Base-by-base conservation (phyloP, 176 grass and related monocot species). In the Hordeum marinum region DNA sequence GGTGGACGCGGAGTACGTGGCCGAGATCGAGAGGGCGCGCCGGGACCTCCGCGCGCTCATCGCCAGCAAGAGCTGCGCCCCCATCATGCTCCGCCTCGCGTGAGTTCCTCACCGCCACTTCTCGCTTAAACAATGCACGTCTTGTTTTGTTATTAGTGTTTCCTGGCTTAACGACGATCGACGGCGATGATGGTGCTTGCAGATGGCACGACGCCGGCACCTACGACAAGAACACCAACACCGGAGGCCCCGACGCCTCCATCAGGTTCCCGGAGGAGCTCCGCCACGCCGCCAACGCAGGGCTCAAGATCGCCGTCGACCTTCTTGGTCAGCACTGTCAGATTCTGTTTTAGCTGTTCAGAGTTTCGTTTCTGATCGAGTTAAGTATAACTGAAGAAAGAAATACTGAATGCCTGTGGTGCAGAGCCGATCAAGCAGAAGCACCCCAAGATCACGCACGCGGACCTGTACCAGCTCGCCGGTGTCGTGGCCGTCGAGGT, bases 191-290 rank as follows among this genome's bases (percentile, higher is more conserved):
- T 70, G 52, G 13, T 34, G 21, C 40, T 8, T 36, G 80, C 66
- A 96, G 94, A 69, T 96, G 91, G 91, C 94, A 93, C 6, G 91
- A 93, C 21, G 91, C 94, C 23, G 94, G 94, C 27, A 91, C 94
- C 29, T 96, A 90, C 73, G 91, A 96, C 62, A 83, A 57, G 67
- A 42, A 25, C 29, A 91, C 84, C 60, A 86, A 83, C 35, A 93
- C 90, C 0, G 90, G 93, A 75, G 93, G 94, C 23, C 94, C 91
- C 34, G 91, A 91, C 29, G n/a, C n/a, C 0, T 93, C 91, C 3
- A 89, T 93, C 61, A 83, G 94, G 84, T 15, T 87, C 1, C 48
- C 76, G 12, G 60, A 78, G 80, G 94, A 96, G 87, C 83, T 91
- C 58, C 46, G 52, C 26, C 94, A 96, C 25, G 37, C 31, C 0